These are phyloP conservation scores for Salix koriyanagi DNA, from an alignment of 345 rosid species.

Conservation along the genomic window DNA sequence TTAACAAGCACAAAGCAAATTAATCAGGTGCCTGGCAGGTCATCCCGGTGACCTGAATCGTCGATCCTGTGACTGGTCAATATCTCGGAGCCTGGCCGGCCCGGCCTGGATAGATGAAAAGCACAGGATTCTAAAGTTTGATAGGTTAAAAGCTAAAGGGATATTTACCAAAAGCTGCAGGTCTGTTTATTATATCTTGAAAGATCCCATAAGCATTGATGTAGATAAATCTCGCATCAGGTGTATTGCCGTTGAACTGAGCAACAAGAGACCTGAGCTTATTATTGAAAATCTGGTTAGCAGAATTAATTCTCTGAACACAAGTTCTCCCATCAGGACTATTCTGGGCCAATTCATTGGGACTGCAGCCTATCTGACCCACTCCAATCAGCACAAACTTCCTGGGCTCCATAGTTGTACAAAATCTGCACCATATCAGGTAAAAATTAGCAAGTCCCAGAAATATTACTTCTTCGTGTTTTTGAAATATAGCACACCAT, in stretches of 20 bases:
- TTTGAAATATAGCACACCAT: neutral
- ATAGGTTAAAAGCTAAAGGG: neutral
- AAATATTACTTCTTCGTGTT: neutral
- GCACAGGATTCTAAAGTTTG: too few species aligned
- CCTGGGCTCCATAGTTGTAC: constrained; percentile 71
- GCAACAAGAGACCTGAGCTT: constrained; percentile 62
- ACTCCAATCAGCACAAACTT: constrained; percentile 71
- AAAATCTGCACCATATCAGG: constrained; percentile 32
- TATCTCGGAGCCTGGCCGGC: too few species aligned
- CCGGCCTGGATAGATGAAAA: too few species aligned
- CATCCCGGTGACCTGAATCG: too few species aligned
- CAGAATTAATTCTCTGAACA: constrained; percentile 47
- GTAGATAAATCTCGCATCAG: constrained; percentile 61
- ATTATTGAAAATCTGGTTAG: constrained; percentile 66
- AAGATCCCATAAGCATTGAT: constrained; percentile 71
- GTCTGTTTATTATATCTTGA: constrained; percentile 49
- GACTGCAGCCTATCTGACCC: constrained; percentile 90
- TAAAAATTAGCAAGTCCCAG: neutral
- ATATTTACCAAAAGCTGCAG: constrained; percentile 27
- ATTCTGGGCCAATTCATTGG: constrained; percentile 58
- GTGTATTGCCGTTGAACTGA: constrained; percentile 46
- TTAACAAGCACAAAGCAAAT: neutral
- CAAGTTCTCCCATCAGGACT: constrained; percentile 67
- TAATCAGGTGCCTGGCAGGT: neutral
- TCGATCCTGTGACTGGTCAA: too few species aligned